Evolutionary conservation across 176 grass and related monocot species (phyloP).

Genomic region (Panicum miliaceum): DNA sequence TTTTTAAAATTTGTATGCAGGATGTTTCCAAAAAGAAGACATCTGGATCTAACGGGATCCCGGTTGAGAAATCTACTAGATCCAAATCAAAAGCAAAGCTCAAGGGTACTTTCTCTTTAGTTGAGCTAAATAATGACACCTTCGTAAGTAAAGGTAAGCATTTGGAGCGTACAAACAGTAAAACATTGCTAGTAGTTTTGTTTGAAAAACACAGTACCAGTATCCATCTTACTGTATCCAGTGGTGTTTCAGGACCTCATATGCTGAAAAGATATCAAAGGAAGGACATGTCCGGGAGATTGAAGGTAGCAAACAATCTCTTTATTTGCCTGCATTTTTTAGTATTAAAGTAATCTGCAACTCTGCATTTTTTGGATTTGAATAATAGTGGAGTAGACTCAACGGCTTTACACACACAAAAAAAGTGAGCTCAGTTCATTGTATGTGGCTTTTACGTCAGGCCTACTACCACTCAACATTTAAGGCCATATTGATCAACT

Average conservation of each 20-base stretch:
- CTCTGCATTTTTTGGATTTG: background rate
- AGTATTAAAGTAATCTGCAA: background rate
- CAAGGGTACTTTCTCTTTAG: conserved; percentile 41
- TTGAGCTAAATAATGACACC: conserved; percentile 20
- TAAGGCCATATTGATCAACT: background rate
- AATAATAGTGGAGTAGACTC: background rate
- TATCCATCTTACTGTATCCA: conserved; percentile 23
- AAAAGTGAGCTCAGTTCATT: background rate
- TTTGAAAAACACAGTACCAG: background rate
- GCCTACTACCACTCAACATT: background rate
- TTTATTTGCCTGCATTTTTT: background rate
- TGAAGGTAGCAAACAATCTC: conserved; percentile 17
- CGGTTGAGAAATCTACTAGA: conserved; percentile 16
- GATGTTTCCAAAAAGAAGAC: conserved; percentile 50
- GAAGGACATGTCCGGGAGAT: conserved; percentile 31
- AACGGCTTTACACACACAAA: background rate
- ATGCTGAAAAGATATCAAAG: conserved; percentile 19
- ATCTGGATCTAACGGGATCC: conserved; percentile 1
- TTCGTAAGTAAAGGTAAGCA: conserved; percentile 23
- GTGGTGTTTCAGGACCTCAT: conserved; percentile 37
- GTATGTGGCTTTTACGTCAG: background rate
- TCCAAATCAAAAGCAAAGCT: conserved; percentile 49
- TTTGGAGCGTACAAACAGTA: background rate
- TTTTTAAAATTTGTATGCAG: conserved; percentile 30
- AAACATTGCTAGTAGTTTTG: background rate